A percentile compares a stretch with the other conserved stretches of the same genome.
These are phyloP conservation scores for Fistulifera solaris DNA, from an alignment of 108 stramenopile genomes.

Conservation along the genomic window DNA sequence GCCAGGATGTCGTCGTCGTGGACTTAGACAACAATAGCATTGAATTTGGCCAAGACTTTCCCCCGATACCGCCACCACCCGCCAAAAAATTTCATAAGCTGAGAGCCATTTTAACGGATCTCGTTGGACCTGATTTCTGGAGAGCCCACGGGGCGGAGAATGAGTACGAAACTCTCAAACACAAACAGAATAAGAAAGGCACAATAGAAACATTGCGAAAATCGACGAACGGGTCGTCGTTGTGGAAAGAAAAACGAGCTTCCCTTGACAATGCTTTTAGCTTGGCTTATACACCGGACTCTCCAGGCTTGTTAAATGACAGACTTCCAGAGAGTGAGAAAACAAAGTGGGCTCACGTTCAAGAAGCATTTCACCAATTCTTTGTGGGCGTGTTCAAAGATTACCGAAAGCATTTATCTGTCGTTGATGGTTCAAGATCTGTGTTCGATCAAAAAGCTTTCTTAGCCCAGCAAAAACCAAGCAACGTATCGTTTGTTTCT, in stretches of 20 bases:
- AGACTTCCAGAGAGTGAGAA: conserved; percentile 26
- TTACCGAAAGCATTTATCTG: conserved; percentile 59
- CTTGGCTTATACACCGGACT: conserved; percentile 64
- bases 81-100: conserved; percentile 68
- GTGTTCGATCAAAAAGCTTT: conserved; percentile 54
- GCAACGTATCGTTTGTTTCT: conserved; percentile 55
- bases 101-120: conserved; percentile 40
- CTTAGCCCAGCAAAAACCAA: conserved; percentile 47
- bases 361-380: conserved; percentile 84
- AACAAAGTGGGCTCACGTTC: conserved; percentile 72
- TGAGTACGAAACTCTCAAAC: conserved; percentile 18
- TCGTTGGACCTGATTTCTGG: conserved; percentile 78
- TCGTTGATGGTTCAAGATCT: conserved; percentile 2
- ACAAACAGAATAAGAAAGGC: conserved; percentile 2
- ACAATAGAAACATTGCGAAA: conserved; percentile 9
- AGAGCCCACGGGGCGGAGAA: conserved; percentile 53
- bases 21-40: conserved; percentile 79
- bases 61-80: conserved; percentile 52
- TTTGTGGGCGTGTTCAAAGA: conserved; percentile 78
- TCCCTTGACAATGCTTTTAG: conserved; percentile 74
- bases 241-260: conserved; percentile 70
- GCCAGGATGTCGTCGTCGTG: conserved; percentile 78
- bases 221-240: conserved; percentile 16
- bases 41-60: conserved; percentile 47
- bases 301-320: conserved; percentile 21